These are phyloP conservation scores for Scorias spongiosa DNA, from an alignment of 2,329 filamentous ascomycete species.

Conservation along the genomic window DNA sequence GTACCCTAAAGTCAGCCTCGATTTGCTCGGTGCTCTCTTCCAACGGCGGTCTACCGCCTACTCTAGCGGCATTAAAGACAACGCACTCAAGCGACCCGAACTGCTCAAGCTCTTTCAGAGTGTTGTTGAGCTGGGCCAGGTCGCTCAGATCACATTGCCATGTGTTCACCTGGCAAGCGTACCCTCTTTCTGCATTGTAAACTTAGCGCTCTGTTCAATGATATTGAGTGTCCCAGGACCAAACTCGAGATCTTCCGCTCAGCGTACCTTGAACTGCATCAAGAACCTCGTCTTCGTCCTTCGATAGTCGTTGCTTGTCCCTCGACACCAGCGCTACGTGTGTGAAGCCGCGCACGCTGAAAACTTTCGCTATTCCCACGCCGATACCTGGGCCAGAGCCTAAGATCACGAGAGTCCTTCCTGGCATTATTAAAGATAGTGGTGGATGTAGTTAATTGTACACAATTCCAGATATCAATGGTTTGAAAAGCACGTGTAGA, in stretches of 20 bases:
- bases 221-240: no score
- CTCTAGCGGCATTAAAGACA: conserved; percentile 38
- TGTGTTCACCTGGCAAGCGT: conserved; percentile 27
- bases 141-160: conserved; percentile 32
- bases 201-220: no score
- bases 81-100: conserved; percentile 31
- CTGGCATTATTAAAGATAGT: conserved; percentile 10
- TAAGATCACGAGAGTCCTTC: conserved; percentile 23
- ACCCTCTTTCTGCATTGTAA: conserved; percentile 9
- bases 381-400: conserved; percentile 37
- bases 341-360: conserved; percentile 29
- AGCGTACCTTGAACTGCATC: conserved; percentile 12
- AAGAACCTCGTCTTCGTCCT: conserved; percentile 16
- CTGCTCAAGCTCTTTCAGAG: conserved; percentile 28
- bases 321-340: conserved; percentile 36
- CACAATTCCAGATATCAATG: no score
- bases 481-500: no score
- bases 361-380: conserved; percentile 25
- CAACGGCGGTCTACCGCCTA: conserved; percentile 28
- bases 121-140: conserved; percentile 20
- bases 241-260: no score
- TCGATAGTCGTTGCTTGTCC: conserved; percentile 24
- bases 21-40: conserved; percentile 30
- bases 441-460: no score
- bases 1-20: conserved; percentile 36